Evolutionary conservation across 495 filamentous ascomycete genomes (phyloP), one percentile per base, ranked within the genome.

Genomic region (Immersiella caudata): DNA sequence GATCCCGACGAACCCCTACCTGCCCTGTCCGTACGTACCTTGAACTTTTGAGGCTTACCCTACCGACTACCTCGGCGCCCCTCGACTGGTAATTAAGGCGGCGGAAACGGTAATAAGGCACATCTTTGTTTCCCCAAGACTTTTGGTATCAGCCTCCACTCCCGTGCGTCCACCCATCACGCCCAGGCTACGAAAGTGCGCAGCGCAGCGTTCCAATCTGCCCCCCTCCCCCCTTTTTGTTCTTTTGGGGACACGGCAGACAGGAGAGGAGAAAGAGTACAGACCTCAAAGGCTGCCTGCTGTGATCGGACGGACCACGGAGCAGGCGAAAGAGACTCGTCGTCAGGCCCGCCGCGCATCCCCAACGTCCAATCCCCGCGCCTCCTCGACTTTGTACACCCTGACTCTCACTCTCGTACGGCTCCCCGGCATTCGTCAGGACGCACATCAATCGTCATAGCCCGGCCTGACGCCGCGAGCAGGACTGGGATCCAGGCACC

Each of bases 401-500:
- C 57, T 61, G 58, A 62, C 62, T 62, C 46, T 63, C 36, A 12
- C 12, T 33, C 57, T 27, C n/a, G 33, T 22, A 65, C 49, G 62
- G 62, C 61, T 68, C 27, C 60, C 25, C 62, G 62, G 60, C 67
- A 66, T 65, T 69, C 62, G 62, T 66, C 62, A 29, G 57, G 57
- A 69, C 62, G 56, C 67, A 59, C 62, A 65, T 69, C 63, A 51
- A 40, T 63, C 68, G 59, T 70, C 68, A 66, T 66, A 50, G 52
- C 58, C 59, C 50, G 65, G 65, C 29, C 35, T 49, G 27, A 58
- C 51, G 33, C 33, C 27, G 61, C 61, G 46, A 62, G 18, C 50
- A 49, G 56, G 24, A 49, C 55, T 60, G 69, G 65, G 62, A 64
- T 57, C 68, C 66, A 65, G 56, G 72, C 55, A 61, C 71, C 55